Percentiles rank a stretch among this genome's conserved stretches.
phyloP scores from a whole-genome alignment of 208 protist genomes.

The Balamuthia mandrillaris region DNA sequence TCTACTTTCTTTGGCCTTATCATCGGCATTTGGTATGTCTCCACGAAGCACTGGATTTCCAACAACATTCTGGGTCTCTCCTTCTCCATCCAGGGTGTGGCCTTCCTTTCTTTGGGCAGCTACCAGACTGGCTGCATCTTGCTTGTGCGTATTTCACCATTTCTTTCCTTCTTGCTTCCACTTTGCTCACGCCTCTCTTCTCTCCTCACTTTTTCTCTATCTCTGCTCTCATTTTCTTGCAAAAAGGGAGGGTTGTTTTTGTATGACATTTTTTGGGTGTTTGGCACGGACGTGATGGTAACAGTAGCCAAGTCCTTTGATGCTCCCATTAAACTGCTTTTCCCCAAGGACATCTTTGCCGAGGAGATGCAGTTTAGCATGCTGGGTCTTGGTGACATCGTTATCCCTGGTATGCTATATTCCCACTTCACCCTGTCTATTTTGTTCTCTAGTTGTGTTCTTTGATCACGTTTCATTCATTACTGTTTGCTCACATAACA shows the following conservation, averaged over 20 bases:
- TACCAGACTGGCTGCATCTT: slow-evolving; percentile 62
- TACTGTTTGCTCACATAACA: neutral
- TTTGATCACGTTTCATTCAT: neutral
- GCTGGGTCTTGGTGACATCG: slow-evolving; percentile 93
- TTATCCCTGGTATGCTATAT: slow-evolving; percentile 91
- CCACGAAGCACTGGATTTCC: slow-evolving; percentile 84
- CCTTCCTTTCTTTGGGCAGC: slow-evolving; percentile 50
- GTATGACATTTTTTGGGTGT: slow-evolving; percentile 97
- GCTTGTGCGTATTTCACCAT: slow-evolving; percentile 41
- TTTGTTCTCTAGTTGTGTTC: neutral
- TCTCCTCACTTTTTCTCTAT: neutral
- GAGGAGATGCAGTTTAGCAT: slow-evolving; percentile 79
- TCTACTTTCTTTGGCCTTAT: neutral
- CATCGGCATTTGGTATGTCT: slow-evolving; percentile 61
- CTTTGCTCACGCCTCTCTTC: neutral
- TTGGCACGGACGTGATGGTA: slow-evolving; percentile 93
- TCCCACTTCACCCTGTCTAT: no score
- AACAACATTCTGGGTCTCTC: slow-evolving; percentile 90
- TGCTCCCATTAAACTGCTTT: slow-evolving; percentile 91
- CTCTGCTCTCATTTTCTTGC: neutral
- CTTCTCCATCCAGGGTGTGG: slow-evolving; percentile 78
- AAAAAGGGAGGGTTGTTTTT: slow-evolving; percentile 84
- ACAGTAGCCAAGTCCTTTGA: slow-evolving; percentile 89
- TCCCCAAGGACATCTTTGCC: slow-evolving; percentile 81
- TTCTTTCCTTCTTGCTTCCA: neutral